Conservation (phyloP, 2,329 filamentous ascomycete genomes). For the Monascus ruber region DNA sequence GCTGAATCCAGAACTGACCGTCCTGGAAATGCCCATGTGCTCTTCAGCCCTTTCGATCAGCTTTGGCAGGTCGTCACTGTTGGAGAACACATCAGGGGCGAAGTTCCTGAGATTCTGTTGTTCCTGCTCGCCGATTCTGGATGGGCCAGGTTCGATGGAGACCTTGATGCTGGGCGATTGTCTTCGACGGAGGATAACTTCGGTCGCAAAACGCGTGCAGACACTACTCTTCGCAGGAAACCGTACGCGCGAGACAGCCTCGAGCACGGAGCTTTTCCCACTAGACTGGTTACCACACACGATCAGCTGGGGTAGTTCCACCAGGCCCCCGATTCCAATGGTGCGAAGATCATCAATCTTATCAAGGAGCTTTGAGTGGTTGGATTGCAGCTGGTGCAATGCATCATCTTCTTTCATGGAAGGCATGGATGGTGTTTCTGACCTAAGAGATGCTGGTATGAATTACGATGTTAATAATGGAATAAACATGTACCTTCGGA, state of each 20-base stretch:
- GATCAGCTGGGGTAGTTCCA: conserved; percentile 2
- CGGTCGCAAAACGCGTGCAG: conserved; percentile 4
- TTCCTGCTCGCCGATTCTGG: background rate
- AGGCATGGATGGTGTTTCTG: too few species aligned
- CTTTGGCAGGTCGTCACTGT: conserved; percentile 22
- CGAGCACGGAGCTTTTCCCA: conserved; percentile 6
- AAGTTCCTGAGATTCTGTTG: conserved; percentile 2
- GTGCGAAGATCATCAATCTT: conserved; percentile 5
- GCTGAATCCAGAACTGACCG: conserved; percentile 9
- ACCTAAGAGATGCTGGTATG: too few species aligned
- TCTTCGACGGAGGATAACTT: conserved; percentile 2
- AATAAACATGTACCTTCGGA: too few species aligned
- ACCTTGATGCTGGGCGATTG: conserved; percentile 1
- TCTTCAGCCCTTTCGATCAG: conserved; percentile 44
- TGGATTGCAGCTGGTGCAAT: background rate
- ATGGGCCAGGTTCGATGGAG: conserved; percentile 1
- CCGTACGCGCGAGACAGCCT: conserved; percentile 3
- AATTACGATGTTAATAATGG: too few species aligned
- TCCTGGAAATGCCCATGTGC: conserved; percentile 37
- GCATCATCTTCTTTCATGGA: background rate
- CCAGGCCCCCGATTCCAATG: background rate
- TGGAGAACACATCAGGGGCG: conserved; percentile 6
- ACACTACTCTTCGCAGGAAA: conserved; percentile 3
- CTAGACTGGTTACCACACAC: conserved; percentile 3
- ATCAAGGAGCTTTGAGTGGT: conserved; percentile 4